Evolutionary conservation across 257 asterid species (phyloP).

Genomic region (Avicennia marina): DNA sequence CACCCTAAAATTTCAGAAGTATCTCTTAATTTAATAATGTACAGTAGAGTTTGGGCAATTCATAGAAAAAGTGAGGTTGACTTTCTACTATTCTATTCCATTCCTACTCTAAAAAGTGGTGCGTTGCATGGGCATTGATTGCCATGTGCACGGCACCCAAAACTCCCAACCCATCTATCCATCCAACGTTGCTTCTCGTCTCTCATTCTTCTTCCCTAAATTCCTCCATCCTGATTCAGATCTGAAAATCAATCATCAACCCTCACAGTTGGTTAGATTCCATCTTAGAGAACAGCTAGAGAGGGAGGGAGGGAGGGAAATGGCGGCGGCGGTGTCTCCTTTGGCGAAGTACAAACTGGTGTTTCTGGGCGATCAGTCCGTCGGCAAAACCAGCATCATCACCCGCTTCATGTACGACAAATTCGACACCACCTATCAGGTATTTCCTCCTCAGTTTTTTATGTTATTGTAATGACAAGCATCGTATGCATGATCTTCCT

Average conservation of each 20-base stretch:
- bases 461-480: too few species aligned
- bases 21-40: too few species aligned
- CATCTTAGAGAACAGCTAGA: slow-evolving; percentile 10
- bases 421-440: slow-evolving; percentile 44
- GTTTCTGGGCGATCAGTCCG: slow-evolving; percentile 43
- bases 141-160: slow-evolving; percentile 13
- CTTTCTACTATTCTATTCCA: too few species aligned
- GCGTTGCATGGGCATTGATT: neutral
- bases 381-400: too few species aligned
- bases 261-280: neutral
- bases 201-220: slow-evolving; percentile 8
- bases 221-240: slow-evolving; percentile 21
- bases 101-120: too few species aligned
- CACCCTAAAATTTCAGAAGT: too few species aligned
- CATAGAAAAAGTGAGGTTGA: too few species aligned
- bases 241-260: slow-evolving; percentile 13
- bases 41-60: too few species aligned
- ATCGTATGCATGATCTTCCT: too few species aligned
- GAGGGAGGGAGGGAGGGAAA: slow-evolving; percentile 10
- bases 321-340: slow-evolving; percentile 36
- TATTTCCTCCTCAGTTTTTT: neutral
- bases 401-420: too few species aligned
- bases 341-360: slow-evolving; percentile 42
- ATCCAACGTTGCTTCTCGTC: slow-evolving; percentile 13
- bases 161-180: slow-evolving; percentile 5